phyloP scores from a whole-genome alignment of 371 early-diverging fungal species.

The Mucor circinelloides region DNA sequence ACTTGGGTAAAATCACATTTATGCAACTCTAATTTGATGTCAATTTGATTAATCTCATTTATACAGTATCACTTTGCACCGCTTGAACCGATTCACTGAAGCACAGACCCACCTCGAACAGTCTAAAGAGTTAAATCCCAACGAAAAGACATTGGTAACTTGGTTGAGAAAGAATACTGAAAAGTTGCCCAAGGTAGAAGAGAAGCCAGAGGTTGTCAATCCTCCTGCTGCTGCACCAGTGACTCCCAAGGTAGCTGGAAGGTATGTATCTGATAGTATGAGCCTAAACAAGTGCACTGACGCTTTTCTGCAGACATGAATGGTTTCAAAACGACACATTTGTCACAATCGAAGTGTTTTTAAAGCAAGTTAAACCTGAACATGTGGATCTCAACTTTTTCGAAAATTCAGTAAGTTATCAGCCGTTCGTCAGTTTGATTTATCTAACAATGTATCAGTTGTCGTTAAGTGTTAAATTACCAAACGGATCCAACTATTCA shows the following conservation, averaged over 20 bases:
- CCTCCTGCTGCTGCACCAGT: constrained; percentile 4
- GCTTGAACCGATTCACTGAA: constrained; percentile 49
- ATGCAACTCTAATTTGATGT: not conserved
- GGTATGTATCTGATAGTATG: not conserved
- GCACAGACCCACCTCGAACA: constrained; percentile 58
- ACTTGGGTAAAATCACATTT: constrained; percentile 51
- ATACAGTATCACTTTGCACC: constrained; percentile 57
- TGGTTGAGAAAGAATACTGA: constrained; percentile 61
- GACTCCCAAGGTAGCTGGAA: not conserved
- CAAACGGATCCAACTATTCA: constrained; percentile 76
- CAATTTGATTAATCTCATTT: not conserved
- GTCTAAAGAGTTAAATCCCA: constrained; percentile 54
- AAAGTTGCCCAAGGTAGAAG: constrained; percentile 27
- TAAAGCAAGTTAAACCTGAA: constrained; percentile 80
- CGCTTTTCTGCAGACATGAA: constrained; percentile 71
- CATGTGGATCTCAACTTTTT: constrained; percentile 70
- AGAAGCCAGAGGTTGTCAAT: not conserved
- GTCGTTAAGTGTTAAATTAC: constrained; percentile 77
- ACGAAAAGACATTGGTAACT: constrained; percentile 55
- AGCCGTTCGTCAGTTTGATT: not conserved
- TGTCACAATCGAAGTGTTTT: constrained; percentile 87
- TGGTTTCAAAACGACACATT: constrained; percentile 95
- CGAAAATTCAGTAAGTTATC: constrained; percentile 50
- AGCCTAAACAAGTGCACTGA: not conserved
- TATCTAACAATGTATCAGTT: constrained; percentile 34